phyloP scores from a whole-genome alignment of 441 rosid genomes.

The Brassica hybrid region DNA sequence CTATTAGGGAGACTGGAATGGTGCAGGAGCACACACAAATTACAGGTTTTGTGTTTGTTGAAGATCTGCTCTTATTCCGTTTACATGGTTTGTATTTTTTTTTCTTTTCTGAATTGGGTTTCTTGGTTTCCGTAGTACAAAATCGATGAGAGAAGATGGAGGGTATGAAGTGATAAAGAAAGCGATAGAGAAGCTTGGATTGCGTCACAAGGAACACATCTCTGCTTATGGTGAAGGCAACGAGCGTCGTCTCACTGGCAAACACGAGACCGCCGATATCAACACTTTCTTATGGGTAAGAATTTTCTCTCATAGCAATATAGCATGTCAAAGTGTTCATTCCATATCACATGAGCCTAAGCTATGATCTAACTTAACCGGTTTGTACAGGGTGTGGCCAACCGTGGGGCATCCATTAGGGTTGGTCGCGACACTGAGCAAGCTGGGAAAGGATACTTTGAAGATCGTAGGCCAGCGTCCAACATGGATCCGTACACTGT shows the following conservation, averaged over 20 bases:
- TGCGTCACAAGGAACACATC: constrained; percentile 65
- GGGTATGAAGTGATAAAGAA: constrained; percentile 73
- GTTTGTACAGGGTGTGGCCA: constrained; percentile 61
- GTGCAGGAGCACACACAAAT: constrained; percentile 94
- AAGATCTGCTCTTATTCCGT: not conserved
- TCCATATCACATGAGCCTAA: not conserved
- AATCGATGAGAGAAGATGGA: constrained; percentile 77
- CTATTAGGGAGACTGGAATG: constrained; percentile 78
- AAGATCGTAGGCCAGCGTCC: constrained; percentile 83
- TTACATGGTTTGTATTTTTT: not conserved
- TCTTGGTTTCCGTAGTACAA: constrained; percentile 48
- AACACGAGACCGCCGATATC: constrained; percentile 69
- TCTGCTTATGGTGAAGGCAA: constrained; percentile 77
- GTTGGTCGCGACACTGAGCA: constrained; percentile 73
- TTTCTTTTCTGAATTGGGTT: not conserved
- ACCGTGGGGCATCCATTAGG: constrained; percentile 72
- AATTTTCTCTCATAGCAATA: not conserved
- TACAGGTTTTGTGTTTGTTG: constrained; percentile 53
- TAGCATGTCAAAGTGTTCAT: too few relatives aligned
- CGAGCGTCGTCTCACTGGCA: constrained; percentile 73
- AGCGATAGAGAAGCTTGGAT: constrained; percentile 80
- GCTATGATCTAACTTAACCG: not conserved
- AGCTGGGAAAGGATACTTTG: constrained; percentile 73
- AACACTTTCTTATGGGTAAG: constrained; percentile 65
- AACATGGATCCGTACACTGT: constrained; percentile 87